Evolutionary conservation across 1,284 basidiomycete species (phyloP), one percentile per base, ranked within the genome.

Genomic region (Fomitiporia mediterranea): DNA sequence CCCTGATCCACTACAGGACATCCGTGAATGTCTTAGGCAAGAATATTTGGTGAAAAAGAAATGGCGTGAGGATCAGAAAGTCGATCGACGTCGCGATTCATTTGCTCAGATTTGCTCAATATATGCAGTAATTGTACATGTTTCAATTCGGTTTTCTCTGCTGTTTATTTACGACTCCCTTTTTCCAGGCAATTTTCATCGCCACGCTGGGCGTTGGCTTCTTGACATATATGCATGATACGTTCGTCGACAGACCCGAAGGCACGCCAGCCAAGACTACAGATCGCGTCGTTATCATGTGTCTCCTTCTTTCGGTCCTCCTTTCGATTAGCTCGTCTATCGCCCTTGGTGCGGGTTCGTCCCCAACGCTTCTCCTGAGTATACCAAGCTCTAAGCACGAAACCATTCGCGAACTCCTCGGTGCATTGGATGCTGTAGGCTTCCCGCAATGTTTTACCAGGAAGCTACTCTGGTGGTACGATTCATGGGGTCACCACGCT

Each of bases 71-170:
- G 44, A 46, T 2, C 28, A 3, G n/a, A 30, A 28, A 15, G 13
- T 30, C 44, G 17, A 46, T 30, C 27, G 25, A 7, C 44, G 44
- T 11, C 44, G 44, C 7, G 28, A 46, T 30, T 28, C 44, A 1
- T 46, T 46, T 25, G 21, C 44, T 15, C 49, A 51, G 37, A 37
- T 51, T 2, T 51, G 37, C 35, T 38, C 49, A 34, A 40, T 51
- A 21, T 51, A 51, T 27, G 49, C 49, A 3, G 35, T 39, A n/a
- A 51, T 51, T 15, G 49, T 51, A 51, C 8, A 37, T 51, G 30
- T 25, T 34, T 2, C 4, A 2, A 7, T 32, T 32, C 27, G 25
- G 9, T 49, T 49, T 49, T 21, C 30, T 32, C n/a, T 30, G 17
- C 11, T 49, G 21, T n/a, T 51, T 6, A 35, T 3, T 13, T 25